Conservation (phyloP, 495 filamentous ascomycete genomes). For the Cercophora sp. region DNA sequence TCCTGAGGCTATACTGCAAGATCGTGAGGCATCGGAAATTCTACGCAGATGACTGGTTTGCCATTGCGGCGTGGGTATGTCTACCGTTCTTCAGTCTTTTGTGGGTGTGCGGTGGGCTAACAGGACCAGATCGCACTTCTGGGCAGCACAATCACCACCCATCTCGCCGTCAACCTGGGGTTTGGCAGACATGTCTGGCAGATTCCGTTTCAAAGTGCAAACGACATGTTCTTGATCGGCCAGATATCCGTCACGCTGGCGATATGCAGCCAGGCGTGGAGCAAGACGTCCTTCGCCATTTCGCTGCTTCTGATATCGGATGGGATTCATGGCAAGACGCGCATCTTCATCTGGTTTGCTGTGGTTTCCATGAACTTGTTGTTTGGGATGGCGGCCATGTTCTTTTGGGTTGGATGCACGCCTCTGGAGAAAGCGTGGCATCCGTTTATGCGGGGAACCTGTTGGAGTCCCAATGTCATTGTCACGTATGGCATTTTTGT, state of each 20-base stretch:
- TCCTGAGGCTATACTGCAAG: conserved; percentile 33
- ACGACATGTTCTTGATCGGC: conserved; percentile 22
- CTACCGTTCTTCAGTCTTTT: neutral
- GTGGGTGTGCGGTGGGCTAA: neutral
- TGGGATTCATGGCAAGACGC: conserved; percentile 21
- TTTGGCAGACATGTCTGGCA: conserved; percentile 30
- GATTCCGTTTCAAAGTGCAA: conserved; percentile 16
- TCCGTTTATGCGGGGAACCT: conserved; percentile 19
- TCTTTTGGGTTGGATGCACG: conserved; percentile 36
- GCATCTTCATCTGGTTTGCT: conserved; percentile 25
- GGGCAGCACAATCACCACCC: conserved; percentile 17
- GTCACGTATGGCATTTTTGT: conserved; percentile 22
- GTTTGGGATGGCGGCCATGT: conserved; percentile 35
- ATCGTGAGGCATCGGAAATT: conserved; percentile 20
- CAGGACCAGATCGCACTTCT: conserved; percentile 15
- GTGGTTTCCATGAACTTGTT: conserved; percentile 35
- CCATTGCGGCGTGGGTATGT: conserved; percentile 28
- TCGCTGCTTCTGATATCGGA: conserved; percentile 22
- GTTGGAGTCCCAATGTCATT: conserved; percentile 30
- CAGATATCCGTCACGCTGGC: conserved; percentile 21
- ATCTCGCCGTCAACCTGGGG: conserved; percentile 18
- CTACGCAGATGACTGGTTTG: conserved; percentile 24
- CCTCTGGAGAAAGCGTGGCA: conserved; percentile 37
- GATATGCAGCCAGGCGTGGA: conserved; percentile 26
- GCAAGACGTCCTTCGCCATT: conserved; percentile 33